Evolutionary conservation across 495 filamentous ascomycete genomes (phyloP).

Genomic region (Tuber borchii): DNA sequence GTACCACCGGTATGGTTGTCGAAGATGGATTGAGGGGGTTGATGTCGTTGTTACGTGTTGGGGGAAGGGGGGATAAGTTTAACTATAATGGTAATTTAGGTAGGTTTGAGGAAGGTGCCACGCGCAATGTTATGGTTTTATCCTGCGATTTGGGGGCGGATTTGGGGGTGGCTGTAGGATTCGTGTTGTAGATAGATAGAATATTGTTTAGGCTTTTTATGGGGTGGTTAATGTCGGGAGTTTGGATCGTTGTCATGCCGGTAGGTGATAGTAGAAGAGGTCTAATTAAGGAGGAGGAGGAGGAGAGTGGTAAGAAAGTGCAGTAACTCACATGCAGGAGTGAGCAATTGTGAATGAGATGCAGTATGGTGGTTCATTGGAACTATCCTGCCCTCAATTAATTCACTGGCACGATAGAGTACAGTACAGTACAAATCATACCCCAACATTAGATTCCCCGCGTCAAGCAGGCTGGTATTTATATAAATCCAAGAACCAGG

Average conservation of each 20-base stretch:
- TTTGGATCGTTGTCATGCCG: not conserved
- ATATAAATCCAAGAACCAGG: constrained; percentile 1
- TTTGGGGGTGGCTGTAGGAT: not conserved
- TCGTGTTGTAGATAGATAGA: not conserved
- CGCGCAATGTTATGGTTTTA: not conserved
- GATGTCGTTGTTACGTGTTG: not conserved
- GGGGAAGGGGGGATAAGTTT: too few relatives aligned
- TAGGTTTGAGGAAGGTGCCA: not conserved
- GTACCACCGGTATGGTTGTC: not conserved
- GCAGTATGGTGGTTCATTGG: not conserved
- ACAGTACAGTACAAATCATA: not conserved
- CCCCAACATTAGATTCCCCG: not conserved
- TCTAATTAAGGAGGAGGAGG: not conserved
- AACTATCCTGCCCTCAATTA: not conserved
- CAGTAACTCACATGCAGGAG: not conserved
- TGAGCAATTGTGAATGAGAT: not conserved
- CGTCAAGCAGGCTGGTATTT: not conserved
- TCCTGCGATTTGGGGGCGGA: not conserved
- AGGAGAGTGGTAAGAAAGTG: not conserved
- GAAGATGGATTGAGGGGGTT: too few relatives aligned
- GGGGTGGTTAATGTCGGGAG: not conserved
- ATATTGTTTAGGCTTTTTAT: not conserved
- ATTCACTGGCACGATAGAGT: not conserved
- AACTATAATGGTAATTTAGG: not conserved
- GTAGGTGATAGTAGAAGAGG: not conserved